A percentile compares a stretch with the other conserved stretches of the same genome.
phyloP scores from a whole-genome alignment of 768 basidiomycete genomes.

The Termitomyces sp. region DNA sequence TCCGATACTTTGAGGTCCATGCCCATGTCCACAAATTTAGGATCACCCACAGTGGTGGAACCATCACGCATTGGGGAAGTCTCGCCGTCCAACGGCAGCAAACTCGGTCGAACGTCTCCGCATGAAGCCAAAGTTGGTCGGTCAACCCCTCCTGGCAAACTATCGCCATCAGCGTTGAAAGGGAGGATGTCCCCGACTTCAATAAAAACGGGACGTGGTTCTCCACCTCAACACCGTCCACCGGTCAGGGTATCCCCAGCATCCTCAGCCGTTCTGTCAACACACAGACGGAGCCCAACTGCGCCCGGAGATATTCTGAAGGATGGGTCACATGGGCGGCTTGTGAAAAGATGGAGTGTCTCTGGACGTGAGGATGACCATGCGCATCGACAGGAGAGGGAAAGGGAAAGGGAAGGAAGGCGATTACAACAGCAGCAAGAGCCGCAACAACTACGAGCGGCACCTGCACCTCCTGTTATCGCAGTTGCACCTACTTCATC shows the following conservation, averaged over 20 bases:
- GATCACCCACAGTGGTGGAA: conserved; percentile 57
- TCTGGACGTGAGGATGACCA: conserved; percentile 34
- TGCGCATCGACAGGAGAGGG: conserved; percentile 27
- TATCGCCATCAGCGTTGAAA: conserved; percentile 15
- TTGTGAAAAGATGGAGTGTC: conserved; percentile 30
- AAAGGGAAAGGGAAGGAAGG: conserved; percentile 25
- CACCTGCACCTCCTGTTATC: conserved; percentile 31
- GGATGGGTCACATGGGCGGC: conserved; percentile 3
- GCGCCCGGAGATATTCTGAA: conserved; percentile 40
- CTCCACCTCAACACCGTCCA: conserved; percentile 21
- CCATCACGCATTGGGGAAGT: conserved; percentile 8
- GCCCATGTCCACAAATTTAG: conserved; percentile 27
- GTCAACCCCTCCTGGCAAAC: conserved; percentile 14
- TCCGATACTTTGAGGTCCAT: conserved; percentile 68
- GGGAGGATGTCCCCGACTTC: conserved; percentile 19
- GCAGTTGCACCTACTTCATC: conserved; percentile 22
- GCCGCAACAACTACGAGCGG: conserved; percentile 24
- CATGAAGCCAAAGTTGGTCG: conserved; percentile 13
- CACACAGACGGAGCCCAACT: conserved; percentile 67
- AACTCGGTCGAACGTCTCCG: conserved; percentile 13
- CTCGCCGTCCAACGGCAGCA: conserved; percentile 10
- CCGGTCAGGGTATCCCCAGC: conserved; percentile 13
- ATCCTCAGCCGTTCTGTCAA: conserved; percentile 26
- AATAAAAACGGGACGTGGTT: conserved; percentile 24
- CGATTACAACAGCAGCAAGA: conserved; percentile 26